Evolutionary conservation across 2,329 filamentous ascomycete genomes (phyloP).

Genomic region (Reticulascus tulasneorum): DNA sequence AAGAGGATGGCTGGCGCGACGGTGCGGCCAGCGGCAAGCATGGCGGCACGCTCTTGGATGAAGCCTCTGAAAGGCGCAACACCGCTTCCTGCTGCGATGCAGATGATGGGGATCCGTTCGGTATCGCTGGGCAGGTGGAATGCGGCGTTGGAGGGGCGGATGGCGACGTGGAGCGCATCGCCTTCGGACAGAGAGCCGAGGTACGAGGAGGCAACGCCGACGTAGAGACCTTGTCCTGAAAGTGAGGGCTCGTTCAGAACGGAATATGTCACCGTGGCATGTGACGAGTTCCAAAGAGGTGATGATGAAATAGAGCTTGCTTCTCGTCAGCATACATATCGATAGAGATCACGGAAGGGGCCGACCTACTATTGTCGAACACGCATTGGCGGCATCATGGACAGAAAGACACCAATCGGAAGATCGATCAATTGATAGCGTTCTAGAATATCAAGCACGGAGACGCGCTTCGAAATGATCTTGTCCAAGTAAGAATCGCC

Average conservation of each 20-base stretch:
- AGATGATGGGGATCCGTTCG: conserved; percentile 41
- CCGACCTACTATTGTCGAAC: conserved; percentile 25
- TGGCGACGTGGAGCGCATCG: conserved; percentile 46
- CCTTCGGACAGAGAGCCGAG: conserved; percentile 44
- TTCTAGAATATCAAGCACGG: conserved; percentile 59
- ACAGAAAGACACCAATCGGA: conserved; percentile 57
- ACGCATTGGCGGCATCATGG: conserved; percentile 61
- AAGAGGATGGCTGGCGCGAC: conserved; percentile 35
- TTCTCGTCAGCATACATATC: background rate
- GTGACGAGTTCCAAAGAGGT: conserved; percentile 51
- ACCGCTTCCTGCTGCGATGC: conserved; percentile 47
- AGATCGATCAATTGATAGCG: conserved; percentile 49
- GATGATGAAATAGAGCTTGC: conserved; percentile 63
- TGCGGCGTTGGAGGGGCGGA: conserved; percentile 32
- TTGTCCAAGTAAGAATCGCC: conserved; percentile 34
- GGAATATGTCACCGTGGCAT: conserved; percentile 59
- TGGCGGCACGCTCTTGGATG: conserved; percentile 31
- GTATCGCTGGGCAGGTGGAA: conserved; percentile 39
- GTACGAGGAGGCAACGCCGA: conserved; percentile 60
- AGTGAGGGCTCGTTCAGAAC: conserved; percentile 52
- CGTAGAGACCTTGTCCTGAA: conserved; percentile 43
- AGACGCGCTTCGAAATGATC: conserved; percentile 44
- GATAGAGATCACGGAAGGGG: too few relatives aligned
- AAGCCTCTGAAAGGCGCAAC: conserved; percentile 38
- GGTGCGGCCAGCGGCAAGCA: conserved; percentile 27